phyloP scores from a whole-genome alignment of 352 stramenopile genomes.

The Plasmopara muralis region DNA sequence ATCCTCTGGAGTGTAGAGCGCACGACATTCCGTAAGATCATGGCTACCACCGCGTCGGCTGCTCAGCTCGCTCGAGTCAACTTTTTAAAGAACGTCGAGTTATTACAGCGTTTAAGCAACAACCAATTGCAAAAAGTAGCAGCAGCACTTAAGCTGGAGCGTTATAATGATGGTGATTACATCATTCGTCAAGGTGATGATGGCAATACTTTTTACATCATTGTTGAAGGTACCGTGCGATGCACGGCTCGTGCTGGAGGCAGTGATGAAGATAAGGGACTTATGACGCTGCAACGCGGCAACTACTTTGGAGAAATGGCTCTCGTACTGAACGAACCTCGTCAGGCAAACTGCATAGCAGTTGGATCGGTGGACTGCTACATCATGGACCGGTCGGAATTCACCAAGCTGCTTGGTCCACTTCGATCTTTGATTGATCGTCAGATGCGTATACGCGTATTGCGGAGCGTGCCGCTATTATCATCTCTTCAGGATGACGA shows the following conservation, averaged over 20 bases:
- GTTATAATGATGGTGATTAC: slow-evolving; percentile 84
- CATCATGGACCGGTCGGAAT: slow-evolving; percentile 84
- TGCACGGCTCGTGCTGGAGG: slow-evolving; percentile 54
- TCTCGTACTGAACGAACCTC: slow-evolving; percentile 75
- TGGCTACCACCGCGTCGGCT: slow-evolving; percentile 69
- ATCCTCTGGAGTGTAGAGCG: slow-evolving; percentile 93
- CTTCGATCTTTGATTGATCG: slow-evolving; percentile 70
- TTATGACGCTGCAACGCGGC: slow-evolving; percentile 71
- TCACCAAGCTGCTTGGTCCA: slow-evolving; percentile 81
- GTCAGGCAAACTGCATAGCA: slow-evolving; percentile 83
- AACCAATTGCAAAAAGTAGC: slow-evolving; percentile 84
- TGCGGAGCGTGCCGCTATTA: slow-evolving; percentile 87
- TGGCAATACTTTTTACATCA: slow-evolving; percentile 97
- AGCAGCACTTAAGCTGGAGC: slow-evolving; percentile 72
- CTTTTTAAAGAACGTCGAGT: slow-evolving; percentile 92
- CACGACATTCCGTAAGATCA: slow-evolving; percentile 74
- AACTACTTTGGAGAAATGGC: slow-evolving; percentile 89
- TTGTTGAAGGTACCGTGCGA: slow-evolving; percentile 89
- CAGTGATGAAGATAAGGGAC: slow-evolving; percentile 57
- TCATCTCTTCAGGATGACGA: slow-evolving; percentile 84
- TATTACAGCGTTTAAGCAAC: slow-evolving; percentile 87
- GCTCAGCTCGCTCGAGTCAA: slow-evolving; percentile 78
- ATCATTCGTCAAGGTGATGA: slow-evolving; percentile 93
- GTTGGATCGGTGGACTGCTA: slow-evolving; percentile 84
- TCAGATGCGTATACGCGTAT: slow-evolving; percentile 90